Percentiles rank a stretch among this genome's conserved stretches.
Conservation (phyloP, 2,329 filamentous ascomycete genomes). For the Aspergillus glaucus region DNA sequence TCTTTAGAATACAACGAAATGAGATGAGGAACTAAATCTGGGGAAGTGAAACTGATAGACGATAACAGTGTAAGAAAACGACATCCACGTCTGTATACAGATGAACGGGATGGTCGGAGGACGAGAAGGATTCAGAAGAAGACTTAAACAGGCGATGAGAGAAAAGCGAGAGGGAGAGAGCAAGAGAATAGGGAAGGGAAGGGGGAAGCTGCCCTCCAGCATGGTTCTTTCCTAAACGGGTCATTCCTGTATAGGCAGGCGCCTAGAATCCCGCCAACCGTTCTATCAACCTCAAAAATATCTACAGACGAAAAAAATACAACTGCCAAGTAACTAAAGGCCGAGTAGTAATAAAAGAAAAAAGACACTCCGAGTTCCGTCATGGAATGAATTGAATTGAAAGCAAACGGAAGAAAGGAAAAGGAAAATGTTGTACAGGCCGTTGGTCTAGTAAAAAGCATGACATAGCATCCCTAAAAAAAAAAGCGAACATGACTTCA, state of each 20-base stretch:
- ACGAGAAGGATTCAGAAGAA: slow-evolving; percentile 1
- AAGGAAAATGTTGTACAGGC: slow-evolving; percentile 31
- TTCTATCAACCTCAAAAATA: no score
- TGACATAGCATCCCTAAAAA: slow-evolving; percentile 26
- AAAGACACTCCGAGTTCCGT: slow-evolving; percentile 8
- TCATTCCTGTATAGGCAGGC: not conserved
- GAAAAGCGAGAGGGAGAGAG: slow-evolving; percentile 2
- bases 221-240: not conserved
- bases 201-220: not conserved
- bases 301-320: not conserved
- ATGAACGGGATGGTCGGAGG: not conserved
- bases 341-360: slow-evolving; percentile 5
- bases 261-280: no score
- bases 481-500: slow-evolving; percentile 26
- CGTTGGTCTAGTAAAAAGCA: slow-evolving; percentile 28
- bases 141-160: not conserved
- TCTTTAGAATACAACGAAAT: slow-evolving; percentile 21
- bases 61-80: slow-evolving; percentile 14
- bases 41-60: slow-evolving; percentile 6
- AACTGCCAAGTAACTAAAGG: not conserved
- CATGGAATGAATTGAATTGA: slow-evolving; percentile 13
- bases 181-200: not conserved
- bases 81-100: slow-evolving; percentile 1
- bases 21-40: slow-evolving; percentile 21
- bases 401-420: slow-evolving; percentile 15